A percentile compares a stretch with the other conserved stretches of the same genome.
These are phyloP conservation scores for Debaryomycetaceae sp. DNA, from an alignment of 1,139 yeast species.

Conservation along the genomic window DNA sequence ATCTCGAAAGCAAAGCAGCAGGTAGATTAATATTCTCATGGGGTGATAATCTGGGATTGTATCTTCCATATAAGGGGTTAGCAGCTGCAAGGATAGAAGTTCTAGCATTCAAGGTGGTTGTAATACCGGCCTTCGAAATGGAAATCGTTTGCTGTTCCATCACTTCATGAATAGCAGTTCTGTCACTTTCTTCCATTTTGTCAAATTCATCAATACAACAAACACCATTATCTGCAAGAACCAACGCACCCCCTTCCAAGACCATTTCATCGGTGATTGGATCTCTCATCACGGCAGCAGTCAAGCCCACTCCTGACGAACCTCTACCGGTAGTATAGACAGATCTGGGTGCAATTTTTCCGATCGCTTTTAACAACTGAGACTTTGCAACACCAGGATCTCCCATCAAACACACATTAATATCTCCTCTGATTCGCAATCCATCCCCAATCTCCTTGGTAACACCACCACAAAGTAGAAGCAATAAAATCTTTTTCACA, in stretches of 20 bases:
- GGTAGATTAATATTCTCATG: slow-evolving; percentile 95
- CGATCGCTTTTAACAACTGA: slow-evolving; percentile 85
- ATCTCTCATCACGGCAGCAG: slow-evolving; percentile 99
- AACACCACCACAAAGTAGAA: slow-evolving; percentile 91
- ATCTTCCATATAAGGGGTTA: slow-evolving; percentile 93
- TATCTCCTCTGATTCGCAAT: slow-evolving; percentile 95
- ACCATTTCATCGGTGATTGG: slow-evolving; percentile 99
- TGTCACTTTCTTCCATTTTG: slow-evolving; percentile 95
- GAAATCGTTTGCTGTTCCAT: slow-evolving; percentile 99
- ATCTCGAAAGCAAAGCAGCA: slow-evolving; percentile 93
- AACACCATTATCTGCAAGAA: slow-evolving; percentile 94
- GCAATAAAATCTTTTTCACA: slow-evolving; percentile 83
- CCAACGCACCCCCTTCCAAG: slow-evolving; percentile 97
- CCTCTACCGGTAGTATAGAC: slow-evolving; percentile 99
- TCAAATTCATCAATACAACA: slow-evolving; percentile 99
- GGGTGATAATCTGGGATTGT: slow-evolving; percentile 86
- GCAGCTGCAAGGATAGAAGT: slow-evolving; percentile 97
- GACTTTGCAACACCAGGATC: slow-evolving; percentile 99
- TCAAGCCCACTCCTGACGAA: slow-evolving; percentile 97
- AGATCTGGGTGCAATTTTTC: slow-evolving; percentile 94
- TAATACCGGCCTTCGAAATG: slow-evolving; percentile 96
- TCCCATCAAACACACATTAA: slow-evolving; percentile 95
- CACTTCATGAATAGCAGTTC: slow-evolving; percentile 98
- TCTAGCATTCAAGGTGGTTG: slow-evolving; percentile 94
- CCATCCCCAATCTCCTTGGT: slow-evolving; percentile 96